A percentile compares a stretch with the other conserved stretches of the same genome.
These are phyloP conservation scores for Penicillium sp. DNA, from an alignment of 2,329 filamentous ascomycete species.

Conservation along the genomic window DNA sequence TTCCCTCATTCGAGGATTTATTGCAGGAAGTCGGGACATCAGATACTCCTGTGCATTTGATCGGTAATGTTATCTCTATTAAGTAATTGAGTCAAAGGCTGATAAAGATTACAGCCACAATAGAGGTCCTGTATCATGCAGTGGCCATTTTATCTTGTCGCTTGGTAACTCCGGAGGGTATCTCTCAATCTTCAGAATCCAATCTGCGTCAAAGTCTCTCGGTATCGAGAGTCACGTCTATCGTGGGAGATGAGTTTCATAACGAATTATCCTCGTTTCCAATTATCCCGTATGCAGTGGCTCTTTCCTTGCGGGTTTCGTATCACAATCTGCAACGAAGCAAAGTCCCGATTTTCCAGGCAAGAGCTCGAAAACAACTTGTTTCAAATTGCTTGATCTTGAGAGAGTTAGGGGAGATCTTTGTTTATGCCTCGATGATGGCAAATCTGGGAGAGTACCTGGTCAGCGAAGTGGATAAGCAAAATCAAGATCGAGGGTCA, in stretches of 20 bases:
- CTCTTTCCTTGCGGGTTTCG: not conserved
- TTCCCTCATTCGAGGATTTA: slow-evolving; percentile 1
- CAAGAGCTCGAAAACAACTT: not conserved
- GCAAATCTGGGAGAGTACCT: not conserved
- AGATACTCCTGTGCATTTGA: not conserved
- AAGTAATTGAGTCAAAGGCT: not conserved
- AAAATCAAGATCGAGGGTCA: not conserved
- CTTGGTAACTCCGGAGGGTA: not conserved
- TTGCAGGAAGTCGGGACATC: not conserved
- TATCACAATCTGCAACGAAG: slow-evolving; percentile 1
- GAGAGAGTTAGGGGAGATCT: not conserved
- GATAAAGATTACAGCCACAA: not conserved
- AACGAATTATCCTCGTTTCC: not conserved
- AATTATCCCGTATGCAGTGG: not conserved
- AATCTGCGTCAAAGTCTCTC: slow-evolving; percentile 1
- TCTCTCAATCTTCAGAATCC: not conserved
- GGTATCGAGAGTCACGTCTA: not conserved
- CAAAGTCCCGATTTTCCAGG: not conserved
- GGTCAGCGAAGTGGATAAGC: not conserved
- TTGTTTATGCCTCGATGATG: not conserved
- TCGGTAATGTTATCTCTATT: not conserved
- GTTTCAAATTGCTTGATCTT: not conserved
- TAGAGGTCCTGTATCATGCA: slow-evolving; percentile 1
- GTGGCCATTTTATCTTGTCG: not conserved
- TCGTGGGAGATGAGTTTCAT: slow-evolving; percentile 3